phyloP scores from a whole-genome alignment of 1,284 basidiomycete genomes.

The Agroathelia rolfsii region DNA sequence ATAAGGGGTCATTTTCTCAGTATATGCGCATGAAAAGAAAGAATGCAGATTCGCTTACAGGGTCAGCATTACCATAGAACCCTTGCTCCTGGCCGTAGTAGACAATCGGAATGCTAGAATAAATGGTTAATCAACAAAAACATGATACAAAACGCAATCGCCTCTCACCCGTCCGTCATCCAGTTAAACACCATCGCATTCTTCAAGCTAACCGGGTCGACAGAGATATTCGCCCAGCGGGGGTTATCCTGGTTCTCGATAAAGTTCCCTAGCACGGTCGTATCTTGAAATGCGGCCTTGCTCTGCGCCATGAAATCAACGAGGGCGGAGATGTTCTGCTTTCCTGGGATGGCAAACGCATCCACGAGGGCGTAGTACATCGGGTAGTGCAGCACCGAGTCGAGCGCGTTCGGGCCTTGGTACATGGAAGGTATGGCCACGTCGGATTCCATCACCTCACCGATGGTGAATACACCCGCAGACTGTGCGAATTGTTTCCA shows the following conservation, averaged over 20 bases:
- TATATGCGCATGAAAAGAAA: conserved; percentile 1
- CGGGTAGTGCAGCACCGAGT: conserved; percentile 65
- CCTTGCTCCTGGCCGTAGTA: conserved; percentile 76
- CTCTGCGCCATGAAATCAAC: conserved; percentile 41
- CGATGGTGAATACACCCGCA: conserved; percentile 77
- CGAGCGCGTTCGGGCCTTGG: conserved; percentile 44
- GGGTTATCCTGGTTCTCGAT: conserved; percentile 79
- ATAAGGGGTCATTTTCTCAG: conserved; percentile 5
- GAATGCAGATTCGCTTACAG: conserved; percentile 29
- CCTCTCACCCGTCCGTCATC: conserved; percentile 50
- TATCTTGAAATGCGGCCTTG: conserved; percentile 44
- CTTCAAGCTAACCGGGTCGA: conserved; percentile 54
- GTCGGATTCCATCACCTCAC: conserved; percentile 62
- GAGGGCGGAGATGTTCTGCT: conserved; percentile 52
- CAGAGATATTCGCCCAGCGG: conserved; percentile 56
- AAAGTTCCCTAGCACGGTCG: conserved; percentile 64
- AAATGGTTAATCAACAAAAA: conserved; percentile 33
- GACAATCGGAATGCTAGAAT: conserved; percentile 65
- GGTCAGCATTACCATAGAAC: conserved; percentile 49
- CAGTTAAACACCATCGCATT: conserved; percentile 62
- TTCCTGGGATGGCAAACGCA: conserved; percentile 54
- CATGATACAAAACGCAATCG: conserved; percentile 7
- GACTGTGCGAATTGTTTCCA: conserved; percentile 61
- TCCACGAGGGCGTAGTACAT: conserved; percentile 56
- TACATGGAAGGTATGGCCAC: conserved; percentile 27